Base-by-base conservation (phyloP, 202 grass and related monocot species). In the Saccharum hybrid region DNA sequence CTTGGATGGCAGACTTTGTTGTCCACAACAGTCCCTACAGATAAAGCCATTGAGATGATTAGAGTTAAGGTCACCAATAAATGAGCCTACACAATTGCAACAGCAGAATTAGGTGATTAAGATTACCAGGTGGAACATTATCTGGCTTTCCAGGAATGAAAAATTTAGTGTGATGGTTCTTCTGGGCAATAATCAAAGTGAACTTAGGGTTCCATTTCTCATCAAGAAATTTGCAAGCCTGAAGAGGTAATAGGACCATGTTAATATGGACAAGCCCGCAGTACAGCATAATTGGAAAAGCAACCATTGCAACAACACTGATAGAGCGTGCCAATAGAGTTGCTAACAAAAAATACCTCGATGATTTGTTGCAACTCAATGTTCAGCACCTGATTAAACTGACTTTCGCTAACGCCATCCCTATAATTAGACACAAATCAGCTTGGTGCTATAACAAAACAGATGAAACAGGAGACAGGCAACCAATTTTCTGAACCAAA, bases 141-240 rank as follows among this genome's bases (percentile, higher is more conserved):
- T 98, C 81, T 19, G 80, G 87, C 10, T 65, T 72, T 21, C 83
- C 88, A 74, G 81, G 81, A 12, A 90, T 60, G 45, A 98, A 95
- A 75, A 98, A 98, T 11, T 95, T 98, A 0, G 96, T 98, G 52
- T 98, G 96, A 10, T 98, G 96, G 36, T 93, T 98, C 52, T 98
- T 98, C 63, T 95, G 96, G 9, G 96, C 96, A 73, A 98, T 83
- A 73, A 98, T 98, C 39, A 98, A 67, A 1, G 90, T 93, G 46
- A 98, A 92, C 78, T 86, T 98, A 1, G 96, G 96, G 4, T 23
- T 72, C 96, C 93, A 95, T 1, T 76, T 85, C 33, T 93, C 96
- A 82, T 98, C 96, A 13, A 95, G 73, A 63, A 82, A 86, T 3
- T 98, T 98, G 74, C 96, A 98, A 4, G 96, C 96, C 96, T 98